Percentiles rank a stretch among this genome's conserved stretches.
phyloP scores from a whole-genome alignment of 305 asterid species.

The Striga hermonthica region DNA sequence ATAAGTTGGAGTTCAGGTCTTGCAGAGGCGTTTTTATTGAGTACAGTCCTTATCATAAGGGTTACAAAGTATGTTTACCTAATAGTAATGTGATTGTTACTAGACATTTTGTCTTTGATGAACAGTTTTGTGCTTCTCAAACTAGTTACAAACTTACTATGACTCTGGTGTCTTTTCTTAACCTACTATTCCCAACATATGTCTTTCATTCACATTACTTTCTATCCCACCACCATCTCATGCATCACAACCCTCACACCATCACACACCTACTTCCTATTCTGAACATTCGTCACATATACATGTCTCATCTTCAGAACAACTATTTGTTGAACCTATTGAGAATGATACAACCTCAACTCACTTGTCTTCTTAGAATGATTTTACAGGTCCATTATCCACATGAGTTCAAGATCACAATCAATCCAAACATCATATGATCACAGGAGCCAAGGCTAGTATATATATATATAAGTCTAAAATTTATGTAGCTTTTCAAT shows the following conservation, averaged over 20 bases:
- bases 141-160: too few relatives aligned
- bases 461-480: too few relatives aligned
- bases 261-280: too few relatives aligned
- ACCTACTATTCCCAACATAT: too few relatives aligned
- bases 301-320: too few relatives aligned
- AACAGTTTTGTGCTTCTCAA: too few relatives aligned
- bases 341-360: neutral
- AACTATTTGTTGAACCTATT: neutral
- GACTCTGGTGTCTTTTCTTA: neutral
- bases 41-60: neutral
- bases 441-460: too few relatives aligned
- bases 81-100: neutral
- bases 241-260: rapidly evolving
- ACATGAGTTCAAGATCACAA: neutral
- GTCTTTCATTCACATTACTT: too few relatives aligned
- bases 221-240: too few relatives aligned
- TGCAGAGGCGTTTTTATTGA: neutral
- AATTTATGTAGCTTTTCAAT: too few relatives aligned
- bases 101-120: neutral
- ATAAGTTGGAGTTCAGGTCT: neutral
- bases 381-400: neutral
- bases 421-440: neutral
- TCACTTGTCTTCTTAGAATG: too few relatives aligned
- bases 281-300: too few relatives aligned
- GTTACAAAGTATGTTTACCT: neutral